phyloP scores from a whole-genome alignment of 139 green algal species.

The Dunaliella sp. region DNA sequence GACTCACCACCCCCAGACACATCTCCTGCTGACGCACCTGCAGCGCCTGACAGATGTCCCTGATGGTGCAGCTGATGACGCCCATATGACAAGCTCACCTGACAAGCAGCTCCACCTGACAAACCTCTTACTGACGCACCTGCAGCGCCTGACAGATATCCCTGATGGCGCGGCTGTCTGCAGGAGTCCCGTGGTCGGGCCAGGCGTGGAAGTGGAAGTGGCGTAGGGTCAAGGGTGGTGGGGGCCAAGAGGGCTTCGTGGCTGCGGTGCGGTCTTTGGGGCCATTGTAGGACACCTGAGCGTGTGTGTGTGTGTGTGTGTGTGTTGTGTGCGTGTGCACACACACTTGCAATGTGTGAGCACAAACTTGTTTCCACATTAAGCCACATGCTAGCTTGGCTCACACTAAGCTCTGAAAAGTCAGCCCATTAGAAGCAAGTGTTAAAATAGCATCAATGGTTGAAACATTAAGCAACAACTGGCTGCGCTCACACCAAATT shows the following conservation, averaged over 20 bases:
- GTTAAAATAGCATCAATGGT: too few relatives aligned
- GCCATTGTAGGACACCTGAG: background rate
- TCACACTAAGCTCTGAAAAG: too few relatives aligned
- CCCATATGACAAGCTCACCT: too few relatives aligned
- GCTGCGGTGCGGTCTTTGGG: background rate
- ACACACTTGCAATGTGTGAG: background rate
- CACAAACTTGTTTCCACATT: too few relatives aligned
- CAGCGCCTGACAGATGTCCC: slow-evolving; percentile 43
- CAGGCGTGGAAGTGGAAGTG: slow-evolving; percentile 51
- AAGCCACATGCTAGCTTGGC: too few relatives aligned
- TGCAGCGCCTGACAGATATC: slow-evolving; percentile 44
- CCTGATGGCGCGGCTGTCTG: slow-evolving; percentile 34
- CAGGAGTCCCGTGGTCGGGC: slow-evolving; percentile 63
- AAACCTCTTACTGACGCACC: too few relatives aligned
- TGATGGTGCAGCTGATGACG: slow-evolving; percentile 35
- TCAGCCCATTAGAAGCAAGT: too few relatives aligned
- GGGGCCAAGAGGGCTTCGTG: background rate
- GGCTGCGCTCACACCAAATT: too few relatives aligned
- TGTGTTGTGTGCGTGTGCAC: background rate
- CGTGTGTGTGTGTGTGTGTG: background rate
- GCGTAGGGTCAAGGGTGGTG: background rate
- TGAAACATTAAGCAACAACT: too few relatives aligned
- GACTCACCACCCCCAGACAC: too few relatives aligned
- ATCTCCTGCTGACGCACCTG: too few relatives aligned
- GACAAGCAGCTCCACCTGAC: too few relatives aligned